These are phyloP conservation scores for Platanthera zijinensis DNA, from an alignment of 106 monocot species.

Conservation along the genomic window DNA sequence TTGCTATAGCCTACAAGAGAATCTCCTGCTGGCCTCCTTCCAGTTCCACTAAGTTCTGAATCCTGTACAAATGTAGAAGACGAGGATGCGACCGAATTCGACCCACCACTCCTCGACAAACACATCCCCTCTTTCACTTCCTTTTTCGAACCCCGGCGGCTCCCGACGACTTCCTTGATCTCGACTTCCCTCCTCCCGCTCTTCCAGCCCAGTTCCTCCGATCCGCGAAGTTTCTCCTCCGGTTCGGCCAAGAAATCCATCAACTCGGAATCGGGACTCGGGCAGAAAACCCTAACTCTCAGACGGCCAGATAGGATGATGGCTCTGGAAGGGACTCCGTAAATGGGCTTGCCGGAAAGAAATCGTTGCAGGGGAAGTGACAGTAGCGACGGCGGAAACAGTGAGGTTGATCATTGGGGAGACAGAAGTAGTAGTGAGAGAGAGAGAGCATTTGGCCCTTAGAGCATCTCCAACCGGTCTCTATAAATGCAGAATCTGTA, in stretches of 20 bases:
- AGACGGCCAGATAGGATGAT: not conserved
- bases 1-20: not conserved
- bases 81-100: not conserved
- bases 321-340: conserved; percentile 4
- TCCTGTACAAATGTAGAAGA: not conserved
- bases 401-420: not conserved
- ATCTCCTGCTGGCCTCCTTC: conserved; percentile 1
- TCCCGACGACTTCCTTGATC: not conserved
- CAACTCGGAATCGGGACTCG: not conserved
- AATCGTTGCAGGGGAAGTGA: not conserved
- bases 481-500: too few species aligned
- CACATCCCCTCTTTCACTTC: not conserved
- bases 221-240: not conserved
- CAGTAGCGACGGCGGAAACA: not conserved
- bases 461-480: too few species aligned
- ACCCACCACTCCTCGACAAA: conserved; percentile 5
- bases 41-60: not conserved
- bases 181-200: conserved; percentile 1
- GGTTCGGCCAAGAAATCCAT: not conserved
- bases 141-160: not conserved
- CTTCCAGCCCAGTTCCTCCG: not conserved
- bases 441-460: too few species aligned
- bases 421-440: too few species aligned
- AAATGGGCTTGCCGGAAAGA: conserved; percentile 4
- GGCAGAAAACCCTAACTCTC: not conserved